phyloP scores from a whole-genome alignment of 257 asterid genomes.

The Leptodermis oblonga region DNA sequence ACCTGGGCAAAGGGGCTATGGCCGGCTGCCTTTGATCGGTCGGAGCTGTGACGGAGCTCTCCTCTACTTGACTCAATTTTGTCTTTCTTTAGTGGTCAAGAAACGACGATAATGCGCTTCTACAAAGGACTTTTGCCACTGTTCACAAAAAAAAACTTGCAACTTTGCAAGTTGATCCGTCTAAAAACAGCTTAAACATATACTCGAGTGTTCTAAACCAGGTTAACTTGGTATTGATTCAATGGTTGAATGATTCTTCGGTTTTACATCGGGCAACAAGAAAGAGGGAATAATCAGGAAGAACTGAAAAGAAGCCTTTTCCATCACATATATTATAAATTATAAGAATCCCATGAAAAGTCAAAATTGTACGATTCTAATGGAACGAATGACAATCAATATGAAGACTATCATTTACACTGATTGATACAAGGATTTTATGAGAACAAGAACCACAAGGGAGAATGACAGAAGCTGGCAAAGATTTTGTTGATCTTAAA shows the following conservation, averaged over 20 bases:
- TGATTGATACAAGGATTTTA: constrained; percentile 46
- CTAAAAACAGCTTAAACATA: too few species aligned
- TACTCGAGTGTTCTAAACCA: too few species aligned
- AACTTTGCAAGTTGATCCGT: too few species aligned
- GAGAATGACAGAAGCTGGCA: constrained; percentile 50
- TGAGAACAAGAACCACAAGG: constrained; percentile 84
- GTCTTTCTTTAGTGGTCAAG: too few species aligned
- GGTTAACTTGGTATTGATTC: neutral
- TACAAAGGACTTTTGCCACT: too few species aligned
- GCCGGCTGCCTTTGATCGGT: neutral
- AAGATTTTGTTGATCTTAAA: constrained; percentile 25
- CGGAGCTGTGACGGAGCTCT: neutral
- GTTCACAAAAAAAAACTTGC: too few species aligned
- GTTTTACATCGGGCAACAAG: neutral
- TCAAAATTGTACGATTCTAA: neutral
- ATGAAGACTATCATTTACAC: constrained; percentile 25
- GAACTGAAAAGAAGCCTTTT: neutral
- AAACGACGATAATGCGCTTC: too few species aligned
- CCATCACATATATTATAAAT: neutral
- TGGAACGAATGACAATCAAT: constrained; percentile 11
- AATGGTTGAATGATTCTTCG: neutral
- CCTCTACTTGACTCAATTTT: neutral
- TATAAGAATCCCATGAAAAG: too few species aligned
- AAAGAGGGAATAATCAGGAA: neutral
- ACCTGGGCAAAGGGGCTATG: neutral